Conservation (phyloP, 108 stramenopile genomes). For the Cyclotella distinguenda region DNA sequence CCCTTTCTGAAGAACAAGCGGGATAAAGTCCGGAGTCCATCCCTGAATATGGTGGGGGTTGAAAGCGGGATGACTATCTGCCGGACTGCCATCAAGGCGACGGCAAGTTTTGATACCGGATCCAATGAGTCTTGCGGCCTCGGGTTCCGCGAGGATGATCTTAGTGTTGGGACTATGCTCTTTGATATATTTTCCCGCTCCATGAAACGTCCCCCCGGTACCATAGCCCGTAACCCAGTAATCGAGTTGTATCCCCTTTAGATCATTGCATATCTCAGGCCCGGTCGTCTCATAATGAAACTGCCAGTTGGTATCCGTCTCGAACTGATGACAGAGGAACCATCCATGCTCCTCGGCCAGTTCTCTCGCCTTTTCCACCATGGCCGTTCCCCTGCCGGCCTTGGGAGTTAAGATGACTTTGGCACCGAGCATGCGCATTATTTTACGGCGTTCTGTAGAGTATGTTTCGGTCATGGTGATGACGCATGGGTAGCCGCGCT, state of each 20-base stretch:
- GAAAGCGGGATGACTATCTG: slow-evolving; percentile 54
- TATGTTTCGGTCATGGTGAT: slow-evolving; percentile 74
- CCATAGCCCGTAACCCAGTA: slow-evolving; percentile 65
- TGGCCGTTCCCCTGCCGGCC: slow-evolving; percentile 69
- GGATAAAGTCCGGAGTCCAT: slow-evolving; percentile 86
- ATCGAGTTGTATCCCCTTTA: slow-evolving; percentile 51
- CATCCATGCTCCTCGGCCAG: slow-evolving; percentile 63
- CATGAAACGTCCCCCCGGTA: slow-evolving; percentile 76
- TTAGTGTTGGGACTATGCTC: slow-evolving; percentile 62
- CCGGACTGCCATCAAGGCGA: slow-evolving; percentile 56
- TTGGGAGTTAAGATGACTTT: slow-evolving; percentile 65
- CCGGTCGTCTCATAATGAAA: slow-evolving; percentile 77
- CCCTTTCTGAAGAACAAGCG: slow-evolving; percentile 57
- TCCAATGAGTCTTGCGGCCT: slow-evolving; percentile 57
- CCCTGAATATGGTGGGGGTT: slow-evolving; percentile 51
- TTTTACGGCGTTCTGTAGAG: slow-evolving; percentile 64
- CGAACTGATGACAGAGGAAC: slow-evolving; percentile 74
- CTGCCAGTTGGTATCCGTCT: slow-evolving; percentile 76
- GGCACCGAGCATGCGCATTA: slow-evolving; percentile 74
- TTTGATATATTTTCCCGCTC: slow-evolving; percentile 60
- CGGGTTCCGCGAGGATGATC: slow-evolving; percentile 68
- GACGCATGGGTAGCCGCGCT: slow-evolving; percentile 77
- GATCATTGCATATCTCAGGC: slow-evolving; percentile 66
- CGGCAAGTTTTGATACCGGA: slow-evolving; percentile 60
- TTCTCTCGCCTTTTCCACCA: slow-evolving; percentile 73